These are phyloP conservation scores for Tylopilus balloui DNA, from an alignment of 768 basidiomycete genomes.

Conservation along the genomic window DNA sequence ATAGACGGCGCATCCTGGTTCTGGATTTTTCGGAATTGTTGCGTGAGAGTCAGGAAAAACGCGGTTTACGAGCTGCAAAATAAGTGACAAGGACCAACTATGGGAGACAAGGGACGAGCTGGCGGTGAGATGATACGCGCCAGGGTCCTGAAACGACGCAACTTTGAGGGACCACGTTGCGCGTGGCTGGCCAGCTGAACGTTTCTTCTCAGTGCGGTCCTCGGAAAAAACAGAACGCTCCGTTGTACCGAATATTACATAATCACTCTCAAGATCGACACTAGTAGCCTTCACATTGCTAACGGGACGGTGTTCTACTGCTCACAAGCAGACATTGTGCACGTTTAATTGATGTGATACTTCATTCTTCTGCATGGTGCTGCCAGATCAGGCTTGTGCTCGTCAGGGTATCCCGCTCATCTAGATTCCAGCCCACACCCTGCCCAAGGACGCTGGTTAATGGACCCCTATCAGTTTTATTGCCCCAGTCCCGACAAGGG, in stretches of 20 bases:
- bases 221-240: conserved; percentile 3
- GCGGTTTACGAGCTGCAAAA: conserved; percentile 27
- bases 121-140: conserved; percentile 28
- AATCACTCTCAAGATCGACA: conserved; percentile 23
- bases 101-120: conserved; percentile 17
- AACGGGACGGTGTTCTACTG: conserved; percentile 15
- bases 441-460: background rate
- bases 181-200: conserved; percentile 13
- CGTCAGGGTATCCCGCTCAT: conserved; percentile 10
- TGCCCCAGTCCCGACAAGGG: background rate
- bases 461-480: background rate
- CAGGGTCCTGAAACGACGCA: conserved; percentile 18
- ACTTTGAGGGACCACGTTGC: conserved; percentile 21
- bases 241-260: conserved; percentile 19
- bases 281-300: background rate
- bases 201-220: conserved; percentile 4
- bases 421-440: conserved; percentile 18
- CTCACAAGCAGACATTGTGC: background rate
- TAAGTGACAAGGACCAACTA: conserved; percentile 19
- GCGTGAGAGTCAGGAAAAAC: conserved; percentile 35
- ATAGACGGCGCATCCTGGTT: conserved; percentile 25
- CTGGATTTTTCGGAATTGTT: conserved; percentile 32
- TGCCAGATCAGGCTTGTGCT: conserved; percentile 4
- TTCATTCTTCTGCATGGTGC: background rate
- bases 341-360: background rate